Evolutionary conservation across 2,329 filamentous ascomycete genomes (phyloP).

Genomic region (Knoxdaviesia capensis): DNA sequence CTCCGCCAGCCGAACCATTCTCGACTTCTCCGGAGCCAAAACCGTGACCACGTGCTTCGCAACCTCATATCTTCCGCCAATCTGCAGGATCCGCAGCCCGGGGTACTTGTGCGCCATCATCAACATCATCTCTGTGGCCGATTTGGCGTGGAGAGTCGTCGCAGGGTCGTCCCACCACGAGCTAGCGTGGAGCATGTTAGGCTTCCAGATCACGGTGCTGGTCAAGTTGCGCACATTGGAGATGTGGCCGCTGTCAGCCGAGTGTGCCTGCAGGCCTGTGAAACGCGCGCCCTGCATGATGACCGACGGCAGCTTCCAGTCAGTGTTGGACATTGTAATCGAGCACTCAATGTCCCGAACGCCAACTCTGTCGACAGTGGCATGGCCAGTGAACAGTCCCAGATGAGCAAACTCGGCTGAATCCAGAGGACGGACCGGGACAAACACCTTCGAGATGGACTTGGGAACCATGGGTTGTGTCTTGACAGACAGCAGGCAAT

Average conservation of each 20-base stretch:
- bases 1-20: no score
- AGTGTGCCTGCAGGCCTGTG: conserved; percentile 14
- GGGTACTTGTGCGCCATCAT: conserved; percentile 19
- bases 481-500: conserved; percentile 25
- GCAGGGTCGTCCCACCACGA: conserved; percentile 10
- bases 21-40: no score
- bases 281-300: conserved; percentile 24
- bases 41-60: conserved; percentile 5
- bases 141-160: not conserved
- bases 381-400: conserved; percentile 20
- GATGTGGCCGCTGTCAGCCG: conserved; percentile 17
- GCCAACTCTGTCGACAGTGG: conserved; percentile 15
- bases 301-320: conserved; percentile 15
- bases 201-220: conserved; percentile 25
- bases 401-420: conserved; percentile 5
- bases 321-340: conserved; percentile 20
- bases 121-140: conserved; percentile 9
- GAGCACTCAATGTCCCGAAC: conserved; percentile 19
- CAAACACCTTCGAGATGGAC: conserved; percentile 21
- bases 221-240: conserved; percentile 28
- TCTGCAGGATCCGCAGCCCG: conserved; percentile 16
- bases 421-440: conserved; percentile 12
- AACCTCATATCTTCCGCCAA: conserved; percentile 11
- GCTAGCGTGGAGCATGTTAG: conserved; percentile 2
- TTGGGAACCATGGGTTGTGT: conserved; percentile 28